Conservation (phyloP, 1,284 basidiomycete species). For the Chalciporus sp. region DNA sequence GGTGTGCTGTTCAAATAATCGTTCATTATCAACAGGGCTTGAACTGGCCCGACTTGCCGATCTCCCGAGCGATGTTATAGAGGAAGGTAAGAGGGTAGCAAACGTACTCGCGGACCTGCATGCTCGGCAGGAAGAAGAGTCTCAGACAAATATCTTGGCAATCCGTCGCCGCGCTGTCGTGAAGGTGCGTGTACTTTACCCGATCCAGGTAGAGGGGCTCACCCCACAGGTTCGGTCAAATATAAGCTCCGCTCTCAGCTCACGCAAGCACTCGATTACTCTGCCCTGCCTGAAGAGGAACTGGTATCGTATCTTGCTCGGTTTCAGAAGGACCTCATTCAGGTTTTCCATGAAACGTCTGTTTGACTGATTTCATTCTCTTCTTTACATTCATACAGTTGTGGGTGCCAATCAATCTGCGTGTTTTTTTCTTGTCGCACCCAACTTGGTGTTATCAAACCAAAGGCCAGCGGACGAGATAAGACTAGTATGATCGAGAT, state of each 20-base stretch:
- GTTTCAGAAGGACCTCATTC: slow-evolving; percentile 69
- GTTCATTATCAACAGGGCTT: slow-evolving; percentile 54
- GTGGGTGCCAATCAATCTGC: slow-evolving; percentile 6
- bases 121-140: slow-evolving; percentile 56
- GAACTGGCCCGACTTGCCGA: slow-evolving; percentile 85
- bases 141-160: slow-evolving; percentile 60
- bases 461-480: neutral
- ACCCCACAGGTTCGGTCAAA: neutral
- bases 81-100: slow-evolving; percentile 64
- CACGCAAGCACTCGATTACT: slow-evolving; percentile 67
- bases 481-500: neutral
- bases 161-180: slow-evolving; percentile 68
- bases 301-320: slow-evolving; percentile 62
- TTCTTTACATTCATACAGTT: neutral
- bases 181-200: slow-evolving; percentile 46
- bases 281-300: slow-evolving; percentile 67
- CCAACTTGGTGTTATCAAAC: slow-evolving; percentile 17
- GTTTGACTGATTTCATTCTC: slow-evolving; percentile 13
- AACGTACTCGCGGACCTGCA: slow-evolving; percentile 62
- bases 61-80: slow-evolving; percentile 69
- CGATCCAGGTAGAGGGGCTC: neutral
- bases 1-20: neutral
- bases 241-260: slow-evolving; percentile 69
- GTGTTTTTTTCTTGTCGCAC: neutral
- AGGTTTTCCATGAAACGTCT: slow-evolving; percentile 46